These are phyloP conservation scores for Xenoacremonium recifei DNA, from an alignment of 2,329 filamentous ascomycete species.

Conservation along the genomic window DNA sequence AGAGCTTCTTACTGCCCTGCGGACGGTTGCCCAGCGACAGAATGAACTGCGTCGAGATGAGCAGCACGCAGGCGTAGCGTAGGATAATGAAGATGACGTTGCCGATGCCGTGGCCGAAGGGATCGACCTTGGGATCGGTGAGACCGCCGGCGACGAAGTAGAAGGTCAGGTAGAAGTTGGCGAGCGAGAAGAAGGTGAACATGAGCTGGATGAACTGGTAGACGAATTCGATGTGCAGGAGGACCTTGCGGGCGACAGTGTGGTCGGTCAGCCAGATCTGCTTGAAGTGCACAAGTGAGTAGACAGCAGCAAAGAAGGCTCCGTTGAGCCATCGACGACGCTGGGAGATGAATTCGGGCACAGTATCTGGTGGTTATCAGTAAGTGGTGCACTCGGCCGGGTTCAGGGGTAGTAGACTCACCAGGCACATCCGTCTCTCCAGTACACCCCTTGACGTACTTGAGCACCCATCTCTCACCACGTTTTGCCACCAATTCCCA, in stretches of 20 bases:
- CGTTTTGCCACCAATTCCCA: slow-evolving; percentile 96
- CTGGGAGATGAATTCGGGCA: slow-evolving; percentile 97
- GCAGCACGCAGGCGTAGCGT: slow-evolving; percentile 78
- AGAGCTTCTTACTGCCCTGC: slow-evolving; percentile 90
- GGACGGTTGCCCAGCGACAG: slow-evolving; percentile 93
- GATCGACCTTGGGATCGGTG: slow-evolving; percentile 75
- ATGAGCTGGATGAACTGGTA: slow-evolving; percentile 91
- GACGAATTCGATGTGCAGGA: slow-evolving; percentile 91
- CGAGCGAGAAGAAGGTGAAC: slow-evolving; percentile 97
- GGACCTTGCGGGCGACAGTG: slow-evolving; percentile 80
- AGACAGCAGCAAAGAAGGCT: slow-evolving; percentile 97
- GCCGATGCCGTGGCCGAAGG: slow-evolving; percentile 86
- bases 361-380: slow-evolving; percentile 60
- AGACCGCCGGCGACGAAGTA: slow-evolving; percentile 96
- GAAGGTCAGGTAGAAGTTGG: slow-evolving; percentile 98
- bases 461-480: slow-evolving; percentile 92
- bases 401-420: slow-evolving; percentile 43
- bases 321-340: slow-evolving; percentile 96
- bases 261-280: slow-evolving; percentile 95
- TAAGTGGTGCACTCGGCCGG: slow-evolving; percentile 21
- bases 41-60: slow-evolving; percentile 95
- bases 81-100: slow-evolving; percentile 83
- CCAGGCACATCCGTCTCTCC: slow-evolving; percentile 97
- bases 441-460: slow-evolving; percentile 94
- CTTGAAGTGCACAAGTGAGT: slow-evolving; percentile 90